Evolutionary conservation across 1,284 basidiomycete genomes (phyloP).

Genomic region (Ganoderma leucocontextum): DNA sequence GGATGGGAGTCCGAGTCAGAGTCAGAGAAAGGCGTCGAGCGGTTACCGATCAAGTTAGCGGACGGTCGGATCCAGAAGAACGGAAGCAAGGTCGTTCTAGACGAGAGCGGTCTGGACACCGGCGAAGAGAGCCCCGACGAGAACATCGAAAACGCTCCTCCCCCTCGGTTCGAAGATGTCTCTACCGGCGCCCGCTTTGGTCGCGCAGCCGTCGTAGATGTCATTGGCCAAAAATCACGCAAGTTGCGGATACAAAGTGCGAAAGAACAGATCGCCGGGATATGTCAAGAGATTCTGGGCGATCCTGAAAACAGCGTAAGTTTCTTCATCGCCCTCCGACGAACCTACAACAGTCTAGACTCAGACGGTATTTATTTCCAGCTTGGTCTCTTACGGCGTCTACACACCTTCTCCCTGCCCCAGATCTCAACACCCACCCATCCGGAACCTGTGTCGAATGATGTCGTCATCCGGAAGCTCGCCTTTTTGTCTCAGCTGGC

Average conservation of each 20-base stretch:
- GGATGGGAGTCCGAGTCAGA: slow-evolving; percentile 55
- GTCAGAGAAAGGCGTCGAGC: slow-evolving; percentile 61
- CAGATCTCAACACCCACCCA: slow-evolving; percentile 75
- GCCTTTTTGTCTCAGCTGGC: slow-evolving; percentile 92
- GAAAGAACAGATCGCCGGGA: slow-evolving; percentile 89
- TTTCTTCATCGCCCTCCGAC: slow-evolving; percentile 32
- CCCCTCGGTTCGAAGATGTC: slow-evolving; percentile 64
- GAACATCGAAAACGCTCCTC: slow-evolving; percentile 36
- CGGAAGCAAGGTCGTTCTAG: slow-evolving; percentile 44
- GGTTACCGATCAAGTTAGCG: slow-evolving; percentile 87
- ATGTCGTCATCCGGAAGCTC: slow-evolving; percentile 85
- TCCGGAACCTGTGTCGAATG: slow-evolving; percentile 77
- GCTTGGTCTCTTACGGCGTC: slow-evolving; percentile 86
- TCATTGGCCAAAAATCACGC: slow-evolving; percentile 75
- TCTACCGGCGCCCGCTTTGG: slow-evolving; percentile 84
- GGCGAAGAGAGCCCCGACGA: slow-evolving; percentile 50
- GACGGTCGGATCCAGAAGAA: slow-evolving; percentile 77
- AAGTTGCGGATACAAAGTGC: slow-evolving; percentile 77
- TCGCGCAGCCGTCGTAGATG: slow-evolving; percentile 79
- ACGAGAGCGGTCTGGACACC: slow-evolving; percentile 51
- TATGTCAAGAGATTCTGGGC: slow-evolving; percentile 89
- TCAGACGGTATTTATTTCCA: slow-evolving; percentile 42
- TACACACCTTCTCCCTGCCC: slow-evolving; percentile 85
- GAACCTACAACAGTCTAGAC: slow-evolving; percentile 26
- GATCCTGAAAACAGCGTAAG: slow-evolving; percentile 87